Conservation (phyloP, 2,329 filamentous ascomycete species). For the Chalara sp. region DNA sequence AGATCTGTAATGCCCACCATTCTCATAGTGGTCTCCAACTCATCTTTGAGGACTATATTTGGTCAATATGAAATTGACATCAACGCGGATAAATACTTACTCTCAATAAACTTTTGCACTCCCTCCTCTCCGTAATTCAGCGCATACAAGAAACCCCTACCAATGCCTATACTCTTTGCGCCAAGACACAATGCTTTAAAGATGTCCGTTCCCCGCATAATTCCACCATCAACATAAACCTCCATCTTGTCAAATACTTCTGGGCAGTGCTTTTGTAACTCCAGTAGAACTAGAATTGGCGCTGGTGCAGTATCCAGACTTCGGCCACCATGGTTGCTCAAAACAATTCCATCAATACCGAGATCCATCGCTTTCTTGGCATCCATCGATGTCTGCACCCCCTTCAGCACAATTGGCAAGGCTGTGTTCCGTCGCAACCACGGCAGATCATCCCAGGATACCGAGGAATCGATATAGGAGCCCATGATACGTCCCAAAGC, state of each 20-base stretch:
- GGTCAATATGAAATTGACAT: constrained; percentile 4
- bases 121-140: constrained; percentile 56
- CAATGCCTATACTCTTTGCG: constrained; percentile 56
- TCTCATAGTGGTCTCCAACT: constrained; percentile 60
- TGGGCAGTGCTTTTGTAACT: constrained; percentile 55
- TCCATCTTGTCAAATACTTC: constrained; percentile 53
- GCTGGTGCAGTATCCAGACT: constrained; percentile 44
- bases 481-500: constrained; percentile 50
- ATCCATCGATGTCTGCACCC: constrained; percentile 61
- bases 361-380: constrained; percentile 51
- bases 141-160: constrained; percentile 52
- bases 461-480: constrained; percentile 47
- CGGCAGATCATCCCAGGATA: constrained; percentile 57
- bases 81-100: constrained; percentile 31
- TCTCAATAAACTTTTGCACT: constrained; percentile 44
- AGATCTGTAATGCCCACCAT: constrained; percentile 57
- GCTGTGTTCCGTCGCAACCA: constrained; percentile 55
- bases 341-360: constrained; percentile 60
- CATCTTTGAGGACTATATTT: constrained; percentile 44
- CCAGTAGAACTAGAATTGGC: constrained; percentile 51
- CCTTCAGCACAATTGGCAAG: constrained; percentile 58
- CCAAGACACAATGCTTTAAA: constrained; percentile 62
- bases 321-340: constrained; percentile 65
- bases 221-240: constrained; percentile 58
- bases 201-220: constrained; percentile 59